Evolutionary conservation across 1,284 basidiomycete genomes (phyloP), one percentile per base, ranked within the genome.

Genomic region (Mycena sp.): DNA sequence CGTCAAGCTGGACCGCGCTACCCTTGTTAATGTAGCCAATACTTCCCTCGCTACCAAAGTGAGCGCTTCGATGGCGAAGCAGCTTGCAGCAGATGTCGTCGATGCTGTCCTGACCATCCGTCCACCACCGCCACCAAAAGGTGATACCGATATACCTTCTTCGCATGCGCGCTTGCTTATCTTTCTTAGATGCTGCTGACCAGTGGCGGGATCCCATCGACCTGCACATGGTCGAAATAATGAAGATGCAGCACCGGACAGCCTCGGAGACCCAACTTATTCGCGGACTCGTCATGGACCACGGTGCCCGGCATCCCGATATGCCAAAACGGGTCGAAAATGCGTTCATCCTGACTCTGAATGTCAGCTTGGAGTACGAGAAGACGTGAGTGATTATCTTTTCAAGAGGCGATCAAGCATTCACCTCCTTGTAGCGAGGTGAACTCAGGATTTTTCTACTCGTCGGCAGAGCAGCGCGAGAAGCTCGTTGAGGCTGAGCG

Each of bases 181-280:
- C 28, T 63, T 65, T 63, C 60, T 50, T 65, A 91, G 88, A 85
- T 65, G 77, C 84, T 19, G 78, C 83, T 68, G 88, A 89, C 69
- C 87, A 90, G 71, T 91, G 87, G 82, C 85, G 85, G 58, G 89
- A 95, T 72, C 96, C 96, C 48, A 98, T 99, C 75, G 98, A 99
- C 81, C 82, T 99, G 67, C 97, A 99, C 82, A 99, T 99, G 98
- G 86, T 99, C 60, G 98, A 99, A 80, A 91, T 99, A 72, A 99
- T 99, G 97, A 99, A 99, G 85, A 99, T 99, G 98, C 97, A 99
- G 79, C 98, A 99, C 83, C 92, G 96, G 74, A 96, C 93, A 55
- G 96, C 98, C 63, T 96, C 95, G 45, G 98, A 99, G 80, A 99
- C 98, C n/a, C 93, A 98, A 77, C 88, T 99, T 53, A 84, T 99